phyloP scores from a whole-genome alignment of 2,329 filamentous ascomycete genomes.

The Chrysoporthe deuterocubensis region DNA sequence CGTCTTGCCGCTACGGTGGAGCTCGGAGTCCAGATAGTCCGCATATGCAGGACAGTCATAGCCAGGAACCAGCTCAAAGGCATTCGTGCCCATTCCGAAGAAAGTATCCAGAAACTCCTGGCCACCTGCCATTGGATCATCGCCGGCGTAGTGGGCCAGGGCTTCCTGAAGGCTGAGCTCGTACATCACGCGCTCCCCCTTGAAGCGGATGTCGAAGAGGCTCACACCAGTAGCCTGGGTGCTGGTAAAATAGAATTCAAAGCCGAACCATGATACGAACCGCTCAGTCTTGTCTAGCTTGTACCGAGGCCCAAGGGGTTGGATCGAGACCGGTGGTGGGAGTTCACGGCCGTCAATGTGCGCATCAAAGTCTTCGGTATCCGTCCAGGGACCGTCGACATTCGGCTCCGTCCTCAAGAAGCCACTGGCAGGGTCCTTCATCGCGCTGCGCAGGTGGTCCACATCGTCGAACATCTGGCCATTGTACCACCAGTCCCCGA shows the following conservation, averaged over 20 bases:
- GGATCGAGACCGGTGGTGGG: slow-evolving; percentile 40
- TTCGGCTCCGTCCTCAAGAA: slow-evolving; percentile 24
- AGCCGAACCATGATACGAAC: slow-evolving; percentile 58
- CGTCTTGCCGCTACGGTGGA: slow-evolving; percentile 39
- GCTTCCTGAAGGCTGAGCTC: slow-evolving; percentile 58
- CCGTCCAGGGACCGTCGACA: slow-evolving; percentile 38
- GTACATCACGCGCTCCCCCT: slow-evolving; percentile 55
- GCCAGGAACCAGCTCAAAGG: slow-evolving; percentile 45
- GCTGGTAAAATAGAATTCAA: slow-evolving; percentile 54
- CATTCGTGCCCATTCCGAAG: slow-evolving; percentile 41
- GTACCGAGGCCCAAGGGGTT: slow-evolving; percentile 46
- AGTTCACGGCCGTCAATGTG: slow-evolving; percentile 32
- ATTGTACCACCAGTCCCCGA: slow-evolving; percentile 31
- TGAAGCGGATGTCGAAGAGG: slow-evolving; percentile 55
- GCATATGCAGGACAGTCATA: slow-evolving; percentile 44
- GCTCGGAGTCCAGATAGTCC: slow-evolving; percentile 41
- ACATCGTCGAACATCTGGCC: slow-evolving; percentile 19
- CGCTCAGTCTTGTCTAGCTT: slow-evolving; percentile 48
- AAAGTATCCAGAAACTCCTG: slow-evolving; percentile 49
- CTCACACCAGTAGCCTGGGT: slow-evolving; percentile 49
- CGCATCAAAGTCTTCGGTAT: slow-evolving; percentile 41
- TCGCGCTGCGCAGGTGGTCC: slow-evolving; percentile 13
- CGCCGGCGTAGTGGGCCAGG: slow-evolving; percentile 55
- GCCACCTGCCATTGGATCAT: slow-evolving; percentile 48
- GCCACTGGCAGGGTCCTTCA: slow-evolving; percentile 8